Evolutionary conservation across 169 alveolate species (phyloP).

Genomic region (Amoebophrya sp.): DNA sequence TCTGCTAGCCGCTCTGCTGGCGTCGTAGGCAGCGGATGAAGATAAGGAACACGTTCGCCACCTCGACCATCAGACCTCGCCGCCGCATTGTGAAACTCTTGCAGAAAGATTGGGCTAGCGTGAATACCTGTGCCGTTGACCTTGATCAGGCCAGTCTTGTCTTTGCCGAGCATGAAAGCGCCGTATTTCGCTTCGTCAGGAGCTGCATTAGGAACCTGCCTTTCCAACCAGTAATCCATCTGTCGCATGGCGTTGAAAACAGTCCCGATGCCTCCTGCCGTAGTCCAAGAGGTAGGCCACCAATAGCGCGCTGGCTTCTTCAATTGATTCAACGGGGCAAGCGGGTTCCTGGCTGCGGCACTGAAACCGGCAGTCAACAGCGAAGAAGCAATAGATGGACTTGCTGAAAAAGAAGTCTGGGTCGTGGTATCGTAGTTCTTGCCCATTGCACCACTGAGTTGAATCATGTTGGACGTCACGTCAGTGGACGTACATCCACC

Average conservation of each 20-base stretch:
- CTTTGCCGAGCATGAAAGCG: neutral
- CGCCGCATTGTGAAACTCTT: neutral
- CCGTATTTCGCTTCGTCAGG: neutral
- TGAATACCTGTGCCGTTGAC: neutral
- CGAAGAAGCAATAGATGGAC: too few relatives aligned
- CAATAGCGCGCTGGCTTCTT: too few relatives aligned
- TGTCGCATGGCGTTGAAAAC: too few relatives aligned
- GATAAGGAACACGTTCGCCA: neutral
- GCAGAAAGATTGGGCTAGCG: neutral
- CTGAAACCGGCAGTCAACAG: too few relatives aligned
- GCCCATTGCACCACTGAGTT: neutral
- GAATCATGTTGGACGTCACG: neutral
- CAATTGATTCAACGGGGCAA: too few relatives aligned
- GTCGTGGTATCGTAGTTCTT: neutral
- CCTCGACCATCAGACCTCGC: neutral
- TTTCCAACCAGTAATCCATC: too few relatives aligned
- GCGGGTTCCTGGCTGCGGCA: too few relatives aligned
- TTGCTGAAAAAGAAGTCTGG: too few relatives aligned
- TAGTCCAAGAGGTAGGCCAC: too few relatives aligned
- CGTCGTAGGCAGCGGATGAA: neutral
- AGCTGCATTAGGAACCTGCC: too few relatives aligned
- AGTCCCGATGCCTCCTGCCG: too few relatives aligned
- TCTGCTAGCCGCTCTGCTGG: neutral
- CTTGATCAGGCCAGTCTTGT: neutral
- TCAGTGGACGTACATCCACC: neutral